phyloP scores from a whole-genome alignment of 2,329 filamentous ascomycete genomes.

The Calonectria pseudoreteaudii region DNA sequence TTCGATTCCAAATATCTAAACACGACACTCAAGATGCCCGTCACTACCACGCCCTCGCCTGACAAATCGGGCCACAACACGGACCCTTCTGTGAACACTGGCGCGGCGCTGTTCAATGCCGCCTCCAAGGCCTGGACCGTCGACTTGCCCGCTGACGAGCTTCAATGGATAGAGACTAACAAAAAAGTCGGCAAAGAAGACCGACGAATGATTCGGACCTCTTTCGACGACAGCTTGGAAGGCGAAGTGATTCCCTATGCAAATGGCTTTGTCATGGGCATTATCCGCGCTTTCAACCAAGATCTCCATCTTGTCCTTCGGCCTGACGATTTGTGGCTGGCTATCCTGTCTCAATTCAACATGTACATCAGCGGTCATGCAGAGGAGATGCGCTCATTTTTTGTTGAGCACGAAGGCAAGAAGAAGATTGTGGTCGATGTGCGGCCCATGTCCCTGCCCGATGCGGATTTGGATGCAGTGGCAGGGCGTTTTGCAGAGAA shows the following conservation, averaged over 20 bases:
- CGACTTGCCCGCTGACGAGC: neutral
- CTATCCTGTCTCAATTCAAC: neutral
- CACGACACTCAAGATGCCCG: neutral
- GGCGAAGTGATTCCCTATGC: neutral
- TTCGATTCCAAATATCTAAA: neutral
- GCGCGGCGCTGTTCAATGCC: neutral
- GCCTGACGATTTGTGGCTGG: slow-evolving; percentile 4
- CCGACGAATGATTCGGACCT: neutral
- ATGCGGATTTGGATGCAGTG: neutral
- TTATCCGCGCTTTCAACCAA: neutral
- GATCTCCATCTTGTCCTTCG: neutral
- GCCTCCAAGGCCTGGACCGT: neutral
- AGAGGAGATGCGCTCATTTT: neutral
- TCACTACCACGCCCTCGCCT: neutral
- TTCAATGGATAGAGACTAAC: neutral
- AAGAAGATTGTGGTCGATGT: neutral
- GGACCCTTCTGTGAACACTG: neutral
- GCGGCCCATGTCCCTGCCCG: neutral
- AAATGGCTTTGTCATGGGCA: neutral
- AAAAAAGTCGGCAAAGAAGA: neutral
- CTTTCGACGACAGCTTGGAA: neutral
- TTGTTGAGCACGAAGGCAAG: slow-evolving; percentile 1
- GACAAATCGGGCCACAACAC: neutral
- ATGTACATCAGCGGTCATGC: neutral
- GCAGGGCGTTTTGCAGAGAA: neutral